These are phyloP conservation scores for Chytriomyces confervae DNA, from an alignment of 192 early-diverging fungal species.

Conservation along the genomic window DNA sequence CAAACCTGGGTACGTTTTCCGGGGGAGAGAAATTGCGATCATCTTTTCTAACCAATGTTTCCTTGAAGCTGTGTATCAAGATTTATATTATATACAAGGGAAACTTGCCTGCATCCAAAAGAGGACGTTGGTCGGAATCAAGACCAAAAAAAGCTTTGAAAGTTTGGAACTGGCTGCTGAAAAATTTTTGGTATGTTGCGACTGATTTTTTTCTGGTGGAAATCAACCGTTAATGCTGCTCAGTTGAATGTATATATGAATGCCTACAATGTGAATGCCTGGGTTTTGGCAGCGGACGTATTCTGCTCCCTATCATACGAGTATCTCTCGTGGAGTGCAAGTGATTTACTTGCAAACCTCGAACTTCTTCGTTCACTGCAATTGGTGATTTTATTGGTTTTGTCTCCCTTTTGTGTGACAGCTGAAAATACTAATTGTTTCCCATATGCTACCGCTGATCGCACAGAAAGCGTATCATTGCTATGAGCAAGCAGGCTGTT, in stretches of 20 bases:
- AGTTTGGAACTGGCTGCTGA: slow-evolving; percentile 62
- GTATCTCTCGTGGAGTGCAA: slow-evolving; percentile 65
- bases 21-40: background rate
- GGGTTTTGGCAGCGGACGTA: slow-evolving; percentile 67
- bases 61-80: slow-evolving; percentile 11
- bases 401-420: background rate
- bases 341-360: slow-evolving; percentile 58
- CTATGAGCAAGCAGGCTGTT: slow-evolving; percentile 56
- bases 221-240: background rate
- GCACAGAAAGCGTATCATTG: slow-evolving; percentile 67
- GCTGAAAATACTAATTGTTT: slow-evolving; percentile 7
- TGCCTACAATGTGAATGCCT: slow-evolving; percentile 63
- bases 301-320: slow-evolving; percentile 69
- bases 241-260: slow-evolving; percentile 63
- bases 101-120: slow-evolving; percentile 23
- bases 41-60: background rate
- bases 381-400: slow-evolving; percentile 42
- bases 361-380: slow-evolving; percentile 64
- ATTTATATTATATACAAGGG: slow-evolving; percentile 25
- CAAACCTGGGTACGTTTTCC: slow-evolving; percentile 2
- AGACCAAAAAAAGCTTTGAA: slow-evolving; percentile 57
- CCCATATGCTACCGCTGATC: background rate
- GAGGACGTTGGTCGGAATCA: background rate
- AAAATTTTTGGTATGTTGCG: slow-evolving; percentile 54
- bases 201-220: slow-evolving; percentile 10